These are phyloP conservation scores for Pascua sp. DNA, from an alignment of 1,284 basidiomycete species.

Conservation along the genomic window DNA sequence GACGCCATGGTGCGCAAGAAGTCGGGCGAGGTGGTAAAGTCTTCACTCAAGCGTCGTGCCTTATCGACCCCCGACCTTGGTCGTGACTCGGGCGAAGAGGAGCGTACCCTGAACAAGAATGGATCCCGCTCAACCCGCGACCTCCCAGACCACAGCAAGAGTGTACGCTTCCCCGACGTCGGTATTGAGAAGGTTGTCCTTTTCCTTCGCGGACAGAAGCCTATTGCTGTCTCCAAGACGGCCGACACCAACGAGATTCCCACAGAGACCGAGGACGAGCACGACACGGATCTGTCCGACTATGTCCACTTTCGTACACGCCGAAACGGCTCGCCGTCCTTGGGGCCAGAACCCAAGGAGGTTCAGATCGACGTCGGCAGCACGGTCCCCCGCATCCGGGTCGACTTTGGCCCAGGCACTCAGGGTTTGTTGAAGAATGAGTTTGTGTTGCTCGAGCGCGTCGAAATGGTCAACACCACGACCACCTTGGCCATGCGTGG, in stretches of 20 bases:
- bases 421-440: constrained; percentile 34
- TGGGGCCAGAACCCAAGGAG: constrained; percentile 24
- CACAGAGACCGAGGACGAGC: constrained; percentile 47
- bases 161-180: constrained; percentile 44
- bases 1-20: constrained; percentile 49
- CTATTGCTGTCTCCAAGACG: constrained; percentile 45
- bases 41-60: constrained; percentile 48
- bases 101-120: constrained; percentile 2
- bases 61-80: constrained; percentile 48
- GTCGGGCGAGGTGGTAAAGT: constrained; percentile 50
- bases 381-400: constrained; percentile 41
- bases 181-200: constrained; percentile 48
- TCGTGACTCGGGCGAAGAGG: constrained; percentile 10
- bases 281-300: constrained; percentile 45
- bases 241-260: constrained; percentile 34
- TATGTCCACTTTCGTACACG: constrained; percentile 47
- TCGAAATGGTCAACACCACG: constrained; percentile 32
- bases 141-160: constrained; percentile 42
- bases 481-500: constrained; percentile 48
- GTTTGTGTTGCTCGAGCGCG: constrained; percentile 46
- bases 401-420: constrained; percentile 46
- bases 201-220: constrained; percentile 48
- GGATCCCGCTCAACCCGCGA: constrained; percentile 13
- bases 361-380: constrained; percentile 35
- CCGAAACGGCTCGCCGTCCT: constrained; percentile 32